Evolutionary conservation across 306 rosid species (phyloP).

Genomic region (Fagus crenata): DNA sequence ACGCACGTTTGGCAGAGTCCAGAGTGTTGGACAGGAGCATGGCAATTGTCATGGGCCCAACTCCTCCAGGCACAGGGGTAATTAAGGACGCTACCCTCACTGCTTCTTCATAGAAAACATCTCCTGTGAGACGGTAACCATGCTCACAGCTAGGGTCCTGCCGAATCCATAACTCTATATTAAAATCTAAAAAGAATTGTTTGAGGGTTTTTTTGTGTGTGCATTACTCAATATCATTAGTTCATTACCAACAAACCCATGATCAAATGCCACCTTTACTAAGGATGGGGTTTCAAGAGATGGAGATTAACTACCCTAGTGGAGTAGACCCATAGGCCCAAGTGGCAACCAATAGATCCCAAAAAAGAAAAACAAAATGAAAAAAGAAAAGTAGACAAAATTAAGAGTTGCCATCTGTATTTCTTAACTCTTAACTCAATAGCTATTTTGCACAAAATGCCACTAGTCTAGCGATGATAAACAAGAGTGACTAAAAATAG

Average conservation of each 20-base stretch:
- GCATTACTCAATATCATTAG: no score
- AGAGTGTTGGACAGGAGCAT: slow-evolving; percentile 81
- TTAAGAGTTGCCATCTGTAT: no score
- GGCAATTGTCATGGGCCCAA: slow-evolving; percentile 89
- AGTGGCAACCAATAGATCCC: background rate
- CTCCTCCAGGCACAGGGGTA: slow-evolving; percentile 95
- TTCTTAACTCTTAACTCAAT: background rate
- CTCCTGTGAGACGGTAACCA: slow-evolving; percentile 71
- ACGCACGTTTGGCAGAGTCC: slow-evolving; percentile 67
- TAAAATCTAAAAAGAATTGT: background rate
- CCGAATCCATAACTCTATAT: background rate
- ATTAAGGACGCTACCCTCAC: slow-evolving; percentile 62
- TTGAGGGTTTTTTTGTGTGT: background rate
- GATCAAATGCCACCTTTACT: no score
- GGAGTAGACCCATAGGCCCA: background rate
- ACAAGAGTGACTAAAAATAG: background rate
- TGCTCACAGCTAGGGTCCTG: slow-evolving; percentile 68
- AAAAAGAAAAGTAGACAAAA: background rate
- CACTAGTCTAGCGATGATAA: background rate
- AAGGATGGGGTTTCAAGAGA: no score
- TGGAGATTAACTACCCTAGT: background rate
- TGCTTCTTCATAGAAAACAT: slow-evolving; percentile 84
- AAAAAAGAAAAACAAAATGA: background rate
- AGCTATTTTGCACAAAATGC: background rate
- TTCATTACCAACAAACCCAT: background rate